These are phyloP conservation scores for Scedosporium apiospermum DNA, from an alignment of 2,329 filamentous ascomycete genomes.

Conservation along the genomic window DNA sequence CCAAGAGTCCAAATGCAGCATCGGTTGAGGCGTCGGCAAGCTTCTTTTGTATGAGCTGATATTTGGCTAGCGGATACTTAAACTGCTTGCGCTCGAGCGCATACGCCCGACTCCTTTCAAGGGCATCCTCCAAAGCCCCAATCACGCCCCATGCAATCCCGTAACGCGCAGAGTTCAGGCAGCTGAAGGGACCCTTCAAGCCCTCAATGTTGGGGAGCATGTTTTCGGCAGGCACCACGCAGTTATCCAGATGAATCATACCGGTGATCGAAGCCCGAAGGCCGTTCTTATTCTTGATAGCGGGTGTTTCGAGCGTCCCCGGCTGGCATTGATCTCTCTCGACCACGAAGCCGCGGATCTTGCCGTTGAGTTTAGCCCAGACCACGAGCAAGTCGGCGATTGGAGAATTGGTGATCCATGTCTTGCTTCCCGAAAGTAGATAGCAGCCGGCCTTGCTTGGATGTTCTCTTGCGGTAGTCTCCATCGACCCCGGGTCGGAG, in stretches of 20 bases:
- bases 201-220: conserved; percentile 92
- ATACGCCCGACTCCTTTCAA: conserved; percentile 72
- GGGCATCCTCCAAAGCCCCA: conserved; percentile 86
- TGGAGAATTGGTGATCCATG: conserved; percentile 92
- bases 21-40: conserved; percentile 87
- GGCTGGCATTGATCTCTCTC: conserved; percentile 77
- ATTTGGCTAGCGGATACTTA: conserved; percentile 92
- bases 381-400: conserved; percentile 78
- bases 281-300: conserved; percentile 91
- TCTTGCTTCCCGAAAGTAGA: conserved; percentile 72
- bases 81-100: conserved; percentile 90
- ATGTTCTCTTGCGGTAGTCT: conserved; percentile 75
- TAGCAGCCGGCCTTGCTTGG: conserved; percentile 76
- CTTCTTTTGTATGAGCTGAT: conserved; percentile 97
- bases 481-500: conserved; percentile 85
- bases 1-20: conserved; percentile 81
- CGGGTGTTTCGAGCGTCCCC: conserved; percentile 81
- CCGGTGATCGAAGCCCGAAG: conserved; percentile 89
- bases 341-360: conserved; percentile 87
- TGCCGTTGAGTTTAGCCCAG: conserved; percentile 92
- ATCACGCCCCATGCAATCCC: conserved; percentile 93
- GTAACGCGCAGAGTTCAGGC: conserved; percentile 85
- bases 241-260: conserved; percentile 93
- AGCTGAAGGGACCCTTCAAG: conserved; percentile 80
- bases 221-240: conserved; percentile 78